Base-by-base conservation (phyloP, 169 alveolate species). In the Plasmodium sp. region DNA sequence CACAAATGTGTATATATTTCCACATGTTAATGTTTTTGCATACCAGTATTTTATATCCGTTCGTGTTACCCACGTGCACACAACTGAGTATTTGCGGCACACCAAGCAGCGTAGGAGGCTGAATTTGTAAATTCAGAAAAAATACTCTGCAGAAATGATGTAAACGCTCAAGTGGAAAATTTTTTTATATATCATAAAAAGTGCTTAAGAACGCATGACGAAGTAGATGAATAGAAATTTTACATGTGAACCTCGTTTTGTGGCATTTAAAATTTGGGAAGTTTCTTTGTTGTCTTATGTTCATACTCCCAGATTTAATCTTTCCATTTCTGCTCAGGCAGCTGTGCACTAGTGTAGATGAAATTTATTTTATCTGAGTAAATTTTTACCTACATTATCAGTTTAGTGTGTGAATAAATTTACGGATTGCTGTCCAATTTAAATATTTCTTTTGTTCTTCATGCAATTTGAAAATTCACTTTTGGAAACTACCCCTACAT, bases 61-160 rank as follows among this genome's bases (percentile, higher is more conserved):
- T 14, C 72, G 73, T 80, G 51, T 22, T 14, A 80, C 45, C 36
- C 71, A 80, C 51, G 51, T 34, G 31, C n/a, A 51, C 34, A 43
- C n/a, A 80, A 45, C 5, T 18, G 56, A 80, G 41, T 43, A 5
- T 33, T n/a, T 43, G 56, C 84, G 0, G 48, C 16, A 80, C 58
- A 74, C 5, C 31, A 80, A 39, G 39, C 84, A 43, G 45, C 34
- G 84, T 22, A 43, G 16, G 71, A 67, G 33, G 51, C 71, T 43
- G 22, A 80, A 22, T 80, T 80, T 80, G 84, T 43, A 33, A 79
- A 80, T 80, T 80, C 27, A 80, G 56, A 39, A 80, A 36, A 16
- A 80, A 80, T n/a, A 39, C 10, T 43, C 75, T 39, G 54, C n/a
- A 56, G 36, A 71, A 84, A 12, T 80, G 34, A 6, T 36, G 58